A percentile compares a stretch with the other conserved stretches of the same genome.
Evolutionary conservation across 108 stramenopile genomes (phyloP).

Genomic region (Pseudonitzschia multiseries): DNA sequence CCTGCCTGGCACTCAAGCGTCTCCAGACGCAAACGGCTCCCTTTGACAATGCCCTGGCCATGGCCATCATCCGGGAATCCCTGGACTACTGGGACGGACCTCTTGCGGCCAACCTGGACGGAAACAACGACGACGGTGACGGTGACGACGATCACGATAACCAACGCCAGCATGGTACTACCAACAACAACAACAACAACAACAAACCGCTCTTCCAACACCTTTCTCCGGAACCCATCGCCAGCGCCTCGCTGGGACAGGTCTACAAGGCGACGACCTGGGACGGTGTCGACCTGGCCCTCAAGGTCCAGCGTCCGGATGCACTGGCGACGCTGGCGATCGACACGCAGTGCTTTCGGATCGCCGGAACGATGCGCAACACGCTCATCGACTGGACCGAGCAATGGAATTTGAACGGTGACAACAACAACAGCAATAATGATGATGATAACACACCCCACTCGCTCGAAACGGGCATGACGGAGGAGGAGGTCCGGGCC

Average conservation of each 20-base stretch:
- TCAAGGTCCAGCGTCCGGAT: constrained; percentile 83
- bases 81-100: constrained; percentile 69
- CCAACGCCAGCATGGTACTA: too few relatives aligned
- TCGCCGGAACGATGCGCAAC: neutral
- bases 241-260: constrained; percentile 87
- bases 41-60: constrained; percentile 80
- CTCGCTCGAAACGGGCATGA: constrained; percentile 8
- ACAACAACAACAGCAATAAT: too few relatives aligned
- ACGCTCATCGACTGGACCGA: constrained; percentile 7
- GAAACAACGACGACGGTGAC: too few relatives aligned
- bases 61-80: constrained; percentile 46
- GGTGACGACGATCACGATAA: neutral
- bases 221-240: constrained; percentile 72
- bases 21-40: constrained; percentile 47
- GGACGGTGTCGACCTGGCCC: constrained; percentile 49
- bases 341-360: constrained; percentile 58
- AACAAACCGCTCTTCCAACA: constrained; percentile 31
- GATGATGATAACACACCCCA: neutral
- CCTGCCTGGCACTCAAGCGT: constrained; percentile 60
- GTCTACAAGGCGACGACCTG: constrained; percentile 68
- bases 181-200: neutral
- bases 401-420: neutral
- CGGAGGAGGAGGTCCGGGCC: constrained; percentile 11
- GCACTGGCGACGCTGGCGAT: constrained; percentile 65
- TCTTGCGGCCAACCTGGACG: constrained; percentile 21